Evolutionary conservation across 306 rosid species (phyloP).

Genomic region (Comarum palustre): DNA sequence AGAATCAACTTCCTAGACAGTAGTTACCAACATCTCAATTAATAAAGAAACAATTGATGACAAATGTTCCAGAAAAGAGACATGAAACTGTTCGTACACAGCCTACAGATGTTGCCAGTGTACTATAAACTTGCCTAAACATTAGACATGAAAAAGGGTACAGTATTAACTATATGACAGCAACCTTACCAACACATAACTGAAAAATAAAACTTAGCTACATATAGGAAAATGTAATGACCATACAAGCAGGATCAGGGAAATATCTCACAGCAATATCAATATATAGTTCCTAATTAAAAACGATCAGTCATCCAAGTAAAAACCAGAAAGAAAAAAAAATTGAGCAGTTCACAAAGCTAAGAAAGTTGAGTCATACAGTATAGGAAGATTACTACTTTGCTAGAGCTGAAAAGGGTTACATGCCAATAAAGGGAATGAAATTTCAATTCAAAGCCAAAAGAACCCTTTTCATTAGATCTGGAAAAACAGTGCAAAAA

Average conservation of each 20-base stretch:
- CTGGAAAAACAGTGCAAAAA: conserved; percentile 42
- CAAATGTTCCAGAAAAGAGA: neutral
- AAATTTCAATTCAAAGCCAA: conserved; percentile 48
- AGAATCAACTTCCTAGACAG: neutral
- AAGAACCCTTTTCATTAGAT: conserved; percentile 47
- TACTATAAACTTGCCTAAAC: neutral
- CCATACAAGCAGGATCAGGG: conserved; percentile 15
- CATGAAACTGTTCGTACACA: neutral
- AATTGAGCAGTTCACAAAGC: conserved; percentile 5
- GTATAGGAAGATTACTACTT: conserved; percentile 28
- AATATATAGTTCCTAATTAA: conserved; percentile 8
- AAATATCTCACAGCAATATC: conserved; percentile 18
- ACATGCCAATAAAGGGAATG: conserved; percentile 70
- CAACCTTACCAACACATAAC: neutral
- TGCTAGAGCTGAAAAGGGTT: conserved; percentile 34
- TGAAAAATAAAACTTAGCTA: conserved; percentile 15
- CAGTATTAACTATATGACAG: conserved; percentile 6
- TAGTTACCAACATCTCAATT: neutral
- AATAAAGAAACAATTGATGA: neutral
- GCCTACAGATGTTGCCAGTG: neutral
- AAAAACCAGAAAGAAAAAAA: neutral
- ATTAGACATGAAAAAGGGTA: neutral
- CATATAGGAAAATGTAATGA: conserved; percentile 38
- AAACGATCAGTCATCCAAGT: too few species aligned
- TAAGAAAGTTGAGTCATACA: conserved; percentile 58